phyloP scores from a whole-genome alignment of 805 yeast species.

The Torulaspora quercuum region DNA sequence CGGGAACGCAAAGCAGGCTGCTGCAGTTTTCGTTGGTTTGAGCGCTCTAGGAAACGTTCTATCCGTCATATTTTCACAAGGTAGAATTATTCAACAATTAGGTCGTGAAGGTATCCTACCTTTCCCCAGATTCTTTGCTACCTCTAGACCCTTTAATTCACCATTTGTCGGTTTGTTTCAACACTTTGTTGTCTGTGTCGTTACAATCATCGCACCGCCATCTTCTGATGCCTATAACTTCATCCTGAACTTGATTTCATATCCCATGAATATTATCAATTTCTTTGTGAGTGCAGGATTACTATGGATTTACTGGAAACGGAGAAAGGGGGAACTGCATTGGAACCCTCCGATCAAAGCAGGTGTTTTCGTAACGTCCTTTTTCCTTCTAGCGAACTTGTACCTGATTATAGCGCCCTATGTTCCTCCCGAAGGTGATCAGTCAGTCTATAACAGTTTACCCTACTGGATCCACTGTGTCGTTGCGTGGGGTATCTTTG shows the following conservation, averaged over 20 bases:
- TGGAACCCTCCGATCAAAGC: constrained; percentile 77
- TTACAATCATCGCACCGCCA: constrained; percentile 75
- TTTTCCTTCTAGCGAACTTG: constrained; percentile 61
- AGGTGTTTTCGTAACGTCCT: constrained; percentile 55
- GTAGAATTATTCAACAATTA: constrained; percentile 73
- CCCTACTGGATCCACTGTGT: constrained; percentile 82
- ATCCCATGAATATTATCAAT: constrained; percentile 76
- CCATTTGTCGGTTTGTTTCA: constrained; percentile 71
- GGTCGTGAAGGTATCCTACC: constrained; percentile 83
- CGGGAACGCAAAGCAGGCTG: constrained; percentile 61
- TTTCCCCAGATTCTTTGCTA: constrained; percentile 64
- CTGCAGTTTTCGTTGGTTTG: constrained; percentile 75
- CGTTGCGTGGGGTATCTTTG: constrained; percentile 75
- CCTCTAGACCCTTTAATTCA: constrained; percentile 67
- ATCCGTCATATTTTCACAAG: constrained; percentile 77
- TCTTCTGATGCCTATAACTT: constrained; percentile 87
- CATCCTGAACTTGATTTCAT: constrained; percentile 72
- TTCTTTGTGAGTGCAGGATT: constrained; percentile 57
- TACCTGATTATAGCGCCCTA: constrained; percentile 76
- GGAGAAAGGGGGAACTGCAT: constrained; percentile 45
- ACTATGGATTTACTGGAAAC: constrained; percentile 53
- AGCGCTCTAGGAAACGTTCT: constrained; percentile 79
- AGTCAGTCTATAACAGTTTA: constrained; percentile 61
- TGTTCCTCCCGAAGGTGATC: constrained; percentile 65
- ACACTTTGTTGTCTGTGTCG: constrained; percentile 71